These are phyloP conservation scores for Lolium multiflorum DNA, from an alignment of 176 grass and related monocot genomes.

Conservation along the genomic window DNA sequence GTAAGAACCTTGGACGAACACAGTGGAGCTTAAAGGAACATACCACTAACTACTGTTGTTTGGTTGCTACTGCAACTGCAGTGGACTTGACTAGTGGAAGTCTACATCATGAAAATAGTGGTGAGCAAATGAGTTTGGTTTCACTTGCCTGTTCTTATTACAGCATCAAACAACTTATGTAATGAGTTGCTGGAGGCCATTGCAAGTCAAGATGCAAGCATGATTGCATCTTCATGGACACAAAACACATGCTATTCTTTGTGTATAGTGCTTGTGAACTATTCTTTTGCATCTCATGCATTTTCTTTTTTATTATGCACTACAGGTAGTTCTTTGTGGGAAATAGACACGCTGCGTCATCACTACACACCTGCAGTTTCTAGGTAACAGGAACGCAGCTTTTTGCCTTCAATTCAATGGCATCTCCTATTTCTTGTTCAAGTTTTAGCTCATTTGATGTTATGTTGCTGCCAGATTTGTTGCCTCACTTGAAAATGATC, in stretches of 20 bases:
- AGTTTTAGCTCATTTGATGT: constrained; percentile 26
- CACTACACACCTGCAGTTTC: constrained; percentile 91
- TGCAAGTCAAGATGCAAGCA: constrained; percentile 9
- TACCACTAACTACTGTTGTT: not conserved
- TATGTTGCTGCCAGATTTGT: constrained; percentile 68
- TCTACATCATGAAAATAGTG: not conserved
- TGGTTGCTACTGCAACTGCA: constrained; percentile 8
- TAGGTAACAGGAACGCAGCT: constrained; percentile 55
- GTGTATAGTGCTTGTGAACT: constrained; percentile 5
- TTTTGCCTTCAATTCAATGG: constrained; percentile 22
- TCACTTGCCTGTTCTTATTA: constrained; percentile 21
- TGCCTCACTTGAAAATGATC: constrained; percentile 85
- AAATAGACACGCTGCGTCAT: constrained; percentile 84
- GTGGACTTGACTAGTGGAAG: constrained; percentile 20
- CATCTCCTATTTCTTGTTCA: constrained; percentile 22
- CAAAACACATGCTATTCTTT: not conserved
- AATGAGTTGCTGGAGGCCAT: not conserved
- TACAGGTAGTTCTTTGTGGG: constrained; percentile 92
- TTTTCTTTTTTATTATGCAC: constrained; percentile 34
- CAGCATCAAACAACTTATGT: not conserved
- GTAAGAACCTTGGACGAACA: not conserved
- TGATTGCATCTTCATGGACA: constrained; percentile 33
- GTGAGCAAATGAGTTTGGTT: constrained; percentile 1
- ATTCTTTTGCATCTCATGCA: constrained; percentile 6
- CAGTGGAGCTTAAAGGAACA: constrained; percentile 13